Evolutionary conservation across 345 rosid genomes (phyloP), one percentile per base, ranked within the genome.

Genomic region (Dipteronia dyeriana): DNA sequence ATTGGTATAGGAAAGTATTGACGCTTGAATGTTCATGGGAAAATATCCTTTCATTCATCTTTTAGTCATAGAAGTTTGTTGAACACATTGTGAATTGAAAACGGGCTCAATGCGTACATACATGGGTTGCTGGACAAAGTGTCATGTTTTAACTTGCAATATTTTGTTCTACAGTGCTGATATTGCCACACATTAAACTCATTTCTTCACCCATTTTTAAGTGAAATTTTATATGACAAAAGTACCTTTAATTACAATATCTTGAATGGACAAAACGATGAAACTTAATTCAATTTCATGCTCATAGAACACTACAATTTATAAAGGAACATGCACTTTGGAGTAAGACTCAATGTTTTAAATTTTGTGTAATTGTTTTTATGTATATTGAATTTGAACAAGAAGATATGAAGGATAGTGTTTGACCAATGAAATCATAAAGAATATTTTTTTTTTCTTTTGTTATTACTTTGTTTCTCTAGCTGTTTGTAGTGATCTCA

Each of bases 21-120:
- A 25, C 25, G 43, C 74, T 51, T 9, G 71, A 39, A 11, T 67
- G 1, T 70, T 16, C 20, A 23, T 26, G 43, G 7, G 11, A 70
- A 70, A 70, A 26, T 63, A 3, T 54, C 7, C 29, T 47, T 38
- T 22, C 53, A 20, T 22, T 68, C 56, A 43, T 43, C 1, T 23
- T 43, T 38, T 26, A 64, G 45, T 43, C 34, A 29, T 63, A 49
- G 49, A n/a, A 20, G 53, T 53, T 71, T 70, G 47, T 71, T 57
- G 3, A 63, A 45, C 71, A 29, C 64, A 29, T 53, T 71, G 23
- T 53, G 39, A 53, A n/a, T n/a, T 11, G 20, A 56, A 53, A 63
- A 68, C 7, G 70, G 49, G 41, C 16, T 1, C 53, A 23, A 29
- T 7, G 7, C 29, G 49, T 22, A 16, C 60, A 51, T 0, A 16